Percentiles rank a stretch among this genome's conserved stretches.
Conservation (phyloP, 371 early-diverging fungal species). For the Funneliformis caledonium region DNA sequence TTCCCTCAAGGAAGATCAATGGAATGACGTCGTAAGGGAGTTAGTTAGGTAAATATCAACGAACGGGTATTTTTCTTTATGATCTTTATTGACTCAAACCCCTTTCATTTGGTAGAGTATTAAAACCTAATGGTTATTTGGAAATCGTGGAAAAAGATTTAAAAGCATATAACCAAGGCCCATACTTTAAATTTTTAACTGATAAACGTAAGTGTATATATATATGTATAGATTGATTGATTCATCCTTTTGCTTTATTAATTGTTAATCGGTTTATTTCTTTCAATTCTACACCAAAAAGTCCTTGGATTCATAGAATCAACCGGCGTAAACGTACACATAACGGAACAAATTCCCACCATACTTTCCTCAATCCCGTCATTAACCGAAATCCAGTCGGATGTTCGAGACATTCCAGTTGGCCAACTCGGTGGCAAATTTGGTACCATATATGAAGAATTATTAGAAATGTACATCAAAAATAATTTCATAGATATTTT, state of each 20-base stretch:
- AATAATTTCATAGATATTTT: not conserved
- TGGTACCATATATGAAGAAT: slow-evolving; percentile 27
- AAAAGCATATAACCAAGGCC: not conserved
- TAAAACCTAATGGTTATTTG: slow-evolving; percentile 29
- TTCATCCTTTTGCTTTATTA: not conserved
- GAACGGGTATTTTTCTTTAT: not conserved
- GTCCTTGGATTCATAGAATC: not conserved
- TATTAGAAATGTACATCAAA: slow-evolving; percentile 13
- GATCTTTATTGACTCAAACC: not conserved
- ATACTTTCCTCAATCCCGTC: not conserved
- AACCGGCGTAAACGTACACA: not conserved
- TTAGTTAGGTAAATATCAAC: slow-evolving; percentile 1
- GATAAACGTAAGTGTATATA: not conserved
- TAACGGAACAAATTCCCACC: not conserved
- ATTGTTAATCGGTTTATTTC: not conserved
- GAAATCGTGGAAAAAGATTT: slow-evolving; percentile 23
- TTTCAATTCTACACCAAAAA: not conserved
- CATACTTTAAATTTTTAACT: slow-evolving; percentile 4
- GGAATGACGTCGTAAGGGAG: slow-evolving; percentile 14
- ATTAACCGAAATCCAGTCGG: not conserved
- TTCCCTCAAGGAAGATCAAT: slow-evolving; percentile 5
- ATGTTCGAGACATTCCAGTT: not conserved
- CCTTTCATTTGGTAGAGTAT: not conserved
- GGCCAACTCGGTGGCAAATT: slow-evolving; percentile 22
- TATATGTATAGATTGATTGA: not conserved